Base-by-base conservation (phyloP, 306 rosid genomes). In the barrel medic (Medicago truncatula) region DNA sequence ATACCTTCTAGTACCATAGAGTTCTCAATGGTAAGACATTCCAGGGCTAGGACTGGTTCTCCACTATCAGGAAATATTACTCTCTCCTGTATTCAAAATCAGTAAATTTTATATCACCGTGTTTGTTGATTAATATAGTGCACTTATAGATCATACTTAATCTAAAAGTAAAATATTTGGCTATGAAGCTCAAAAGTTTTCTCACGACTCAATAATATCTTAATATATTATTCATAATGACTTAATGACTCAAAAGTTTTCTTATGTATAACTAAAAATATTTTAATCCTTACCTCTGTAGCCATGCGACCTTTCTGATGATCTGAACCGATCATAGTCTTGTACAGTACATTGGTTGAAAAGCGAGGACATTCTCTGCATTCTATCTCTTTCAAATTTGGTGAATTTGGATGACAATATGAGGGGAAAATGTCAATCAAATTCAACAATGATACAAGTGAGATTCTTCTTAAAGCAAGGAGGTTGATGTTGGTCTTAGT, bases 1-100 rank as follows among this genome's bases (percentile, higher is more conserved):
- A 63, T 75, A 21, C 52, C 62, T 63, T 75, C 71, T 14, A 34
- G 38, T 34, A 62, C 71, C 71, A 75, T 47, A 5, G 71, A 47
- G 34, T 62, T 8, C 71, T 62, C 78, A 47, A 62, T 47, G 9
- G 38, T 9, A 62, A 34, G 62, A 12, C n/a, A 9, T 62, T 62
- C 61, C 74, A 69, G 28, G 23, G 60, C 74, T n/a, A 49, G 28
- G 44, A 69, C 44, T 25, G 34, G 10, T 66, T 69, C 60, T 67
- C 10, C 5, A 46, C 14, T 67, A 43, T 43, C 39, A 67, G 72
- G 39, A 69, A 69, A 69, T 31, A 69, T 8, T 28, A 49, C 60
- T 69, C 36, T 49, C 28, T 49, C 44, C 60, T 69, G 74, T 15
- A 69, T 3, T 9, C 15, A 9, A 68, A 17, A 15, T 43, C 17